A percentile compares a stretch with the other conserved stretches of the same genome.
phyloP scores from a whole-genome alignment of 805 yeast genomes.

The Yarrowia keelungensis region DNA sequence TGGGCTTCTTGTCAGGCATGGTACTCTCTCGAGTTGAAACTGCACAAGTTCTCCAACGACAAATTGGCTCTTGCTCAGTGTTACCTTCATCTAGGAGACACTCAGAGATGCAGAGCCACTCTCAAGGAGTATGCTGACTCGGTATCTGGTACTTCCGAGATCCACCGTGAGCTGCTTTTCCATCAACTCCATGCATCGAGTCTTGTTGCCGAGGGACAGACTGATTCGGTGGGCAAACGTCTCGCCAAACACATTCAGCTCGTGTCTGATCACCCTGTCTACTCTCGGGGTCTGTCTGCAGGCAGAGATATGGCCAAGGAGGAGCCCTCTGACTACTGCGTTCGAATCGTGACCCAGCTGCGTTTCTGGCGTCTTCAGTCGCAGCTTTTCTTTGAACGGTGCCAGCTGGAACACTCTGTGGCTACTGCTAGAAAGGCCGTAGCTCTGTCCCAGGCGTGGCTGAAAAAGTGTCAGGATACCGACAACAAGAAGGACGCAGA shows the following conservation, averaged over 20 bases:
- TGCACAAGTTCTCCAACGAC: conserved; percentile 5
- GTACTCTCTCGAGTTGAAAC: conserved; percentile 6
- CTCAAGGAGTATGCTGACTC: background rate
- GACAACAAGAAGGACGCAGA: no score
- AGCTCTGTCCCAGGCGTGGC: conserved; percentile 4
- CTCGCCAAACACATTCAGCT: conserved; percentile 6
- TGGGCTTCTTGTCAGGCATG: background rate
- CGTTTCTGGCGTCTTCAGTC: conserved; percentile 17
- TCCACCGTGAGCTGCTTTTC: background rate
- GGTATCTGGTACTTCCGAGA: background rate
- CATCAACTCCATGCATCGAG: background rate
- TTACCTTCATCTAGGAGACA: conserved; percentile 26
- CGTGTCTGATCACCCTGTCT: background rate
- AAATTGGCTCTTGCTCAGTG: conserved; percentile 13
- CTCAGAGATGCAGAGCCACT: background rate
- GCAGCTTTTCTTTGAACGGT: conserved; percentile 5
- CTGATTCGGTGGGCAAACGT: conserved; percentile 1
- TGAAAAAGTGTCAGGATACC: conserved; percentile 10
- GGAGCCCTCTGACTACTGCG: conserved; percentile 1
- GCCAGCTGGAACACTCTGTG: conserved; percentile 1
- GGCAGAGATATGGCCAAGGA: conserved; percentile 9
- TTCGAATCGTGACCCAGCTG: conserved; percentile 10
- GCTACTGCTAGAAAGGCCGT: background rate
- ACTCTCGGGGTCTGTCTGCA: conserved; percentile 8
- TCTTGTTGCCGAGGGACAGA: conserved; percentile 7